These are phyloP conservation scores for Ophiostoma tasmaniense DNA, from an alignment of 2,329 filamentous ascomycete genomes.

Conservation along the genomic window DNA sequence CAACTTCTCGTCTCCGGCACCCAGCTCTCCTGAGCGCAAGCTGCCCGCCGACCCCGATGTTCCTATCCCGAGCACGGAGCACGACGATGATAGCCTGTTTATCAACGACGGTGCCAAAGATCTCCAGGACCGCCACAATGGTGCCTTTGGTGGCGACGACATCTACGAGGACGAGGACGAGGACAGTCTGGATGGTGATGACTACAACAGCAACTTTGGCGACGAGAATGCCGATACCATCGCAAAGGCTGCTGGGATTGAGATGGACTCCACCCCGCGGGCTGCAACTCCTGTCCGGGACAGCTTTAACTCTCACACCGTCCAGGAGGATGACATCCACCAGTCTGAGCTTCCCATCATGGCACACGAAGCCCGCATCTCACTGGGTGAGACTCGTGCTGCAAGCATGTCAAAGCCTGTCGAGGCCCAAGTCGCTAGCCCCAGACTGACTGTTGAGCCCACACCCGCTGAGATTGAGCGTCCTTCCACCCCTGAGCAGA, in stretches of 20 bases:
- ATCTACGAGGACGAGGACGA: constrained; percentile 34
- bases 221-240: constrained; percentile 32
- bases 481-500: constrained; percentile 42
- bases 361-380: constrained; percentile 21
- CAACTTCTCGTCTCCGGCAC: constrained; percentile 54
- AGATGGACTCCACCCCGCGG: constrained; percentile 44
- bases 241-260: constrained; percentile 32
- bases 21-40: constrained; percentile 49
- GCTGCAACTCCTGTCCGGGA: constrained; percentile 33
- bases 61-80: constrained; percentile 78
- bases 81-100: constrained; percentile 17
- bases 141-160: constrained; percentile 32
- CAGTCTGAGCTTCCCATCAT: constrained; percentile 11
- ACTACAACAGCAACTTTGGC: constrained; percentile 50
- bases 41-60: constrained; percentile 74
- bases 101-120: constrained; percentile 42
- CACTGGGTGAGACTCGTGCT: constrained; percentile 14
- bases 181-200: constrained; percentile 31
- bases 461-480: constrained; percentile 29
- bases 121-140: constrained; percentile 35
- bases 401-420: constrained; percentile 22
- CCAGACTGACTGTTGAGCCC: constrained; percentile 29
- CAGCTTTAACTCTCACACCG: constrained; percentile 17
- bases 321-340: constrained; percentile 18
- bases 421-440: constrained; percentile 25